Percentiles rank a stretch among this genome's conserved stretches.
These are phyloP conservation scores for Colletotrichum sp. DNA, from an alignment of 2,329 filamentous ascomycete genomes.

Conservation along the genomic window DNA sequence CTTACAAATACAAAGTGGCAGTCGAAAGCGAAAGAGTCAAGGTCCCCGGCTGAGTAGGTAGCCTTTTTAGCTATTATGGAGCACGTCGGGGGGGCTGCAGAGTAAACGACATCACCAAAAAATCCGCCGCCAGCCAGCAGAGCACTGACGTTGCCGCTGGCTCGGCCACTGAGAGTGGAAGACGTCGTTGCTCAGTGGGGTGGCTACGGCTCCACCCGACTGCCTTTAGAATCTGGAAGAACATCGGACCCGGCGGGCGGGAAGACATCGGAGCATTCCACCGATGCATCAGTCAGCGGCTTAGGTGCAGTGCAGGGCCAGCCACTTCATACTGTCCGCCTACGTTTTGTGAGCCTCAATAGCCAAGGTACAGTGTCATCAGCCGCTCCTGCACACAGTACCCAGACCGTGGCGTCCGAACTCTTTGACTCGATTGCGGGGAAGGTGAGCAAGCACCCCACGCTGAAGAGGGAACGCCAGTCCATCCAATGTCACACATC, in stretches of 20 bases:
- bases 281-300: not conserved
- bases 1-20: conserved; percentile 18
- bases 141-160: conserved; percentile 18
- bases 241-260: conserved; percentile 1
- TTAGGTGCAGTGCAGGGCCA: not conserved
- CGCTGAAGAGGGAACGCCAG: not conserved
- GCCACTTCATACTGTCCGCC: not conserved
- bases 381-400: not conserved
- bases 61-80: conserved; percentile 12
- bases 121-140: not conserved
- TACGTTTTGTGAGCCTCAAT: not conserved
- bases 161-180: conserved; percentile 2
- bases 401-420: not conserved
- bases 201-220: not conserved
- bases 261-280: not conserved
- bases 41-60: not conserved
- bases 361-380: not conserved
- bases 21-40: not conserved
- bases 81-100: not conserved
- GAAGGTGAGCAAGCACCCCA: not conserved
- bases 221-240: conserved; percentile 16
- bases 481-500: not conserved
- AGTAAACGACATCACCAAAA: conserved; percentile 19
- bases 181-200: not conserved
- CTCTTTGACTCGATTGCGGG: not conserved